phyloP scores from a whole-genome alignment of 139 green algal genomes.

The Bryopsis sp. region DNA sequence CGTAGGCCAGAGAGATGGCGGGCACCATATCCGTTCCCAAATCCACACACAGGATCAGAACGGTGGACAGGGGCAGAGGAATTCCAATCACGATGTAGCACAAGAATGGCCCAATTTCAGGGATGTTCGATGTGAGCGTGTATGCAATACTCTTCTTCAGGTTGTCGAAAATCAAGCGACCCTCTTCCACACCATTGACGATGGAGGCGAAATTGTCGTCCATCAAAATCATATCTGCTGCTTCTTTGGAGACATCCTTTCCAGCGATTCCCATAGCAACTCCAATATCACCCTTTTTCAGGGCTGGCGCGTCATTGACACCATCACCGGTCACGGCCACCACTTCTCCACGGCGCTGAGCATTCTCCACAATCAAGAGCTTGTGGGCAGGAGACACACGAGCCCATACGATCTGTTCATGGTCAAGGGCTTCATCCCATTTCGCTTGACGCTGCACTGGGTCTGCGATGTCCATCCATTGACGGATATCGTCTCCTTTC shows the following conservation, averaged over 20 bases:
- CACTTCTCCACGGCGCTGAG: slow-evolving; percentile 38
- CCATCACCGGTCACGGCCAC: slow-evolving; percentile 38
- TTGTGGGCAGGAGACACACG: slow-evolving; percentile 58
- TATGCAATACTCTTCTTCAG: slow-evolving; percentile 79
- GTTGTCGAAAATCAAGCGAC: slow-evolving; percentile 79
- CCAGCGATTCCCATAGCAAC: slow-evolving; percentile 61
- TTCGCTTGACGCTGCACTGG: slow-evolving; percentile 34
- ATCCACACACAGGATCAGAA: slow-evolving; percentile 75
- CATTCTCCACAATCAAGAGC: slow-evolving; percentile 64
- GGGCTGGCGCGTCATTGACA: slow-evolving; percentile 89
- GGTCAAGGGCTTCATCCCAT: slow-evolving; percentile 54
- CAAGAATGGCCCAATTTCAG: slow-evolving; percentile 65
- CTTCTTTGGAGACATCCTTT: slow-evolving; percentile 59
- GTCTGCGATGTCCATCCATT: slow-evolving; percentile 49
- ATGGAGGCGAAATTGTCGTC: slow-evolving; percentile 85
- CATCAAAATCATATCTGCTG: slow-evolving; percentile 64
- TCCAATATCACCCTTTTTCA: slow-evolving; percentile 93
- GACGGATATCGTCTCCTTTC: slow-evolving; percentile 62
- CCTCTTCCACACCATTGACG: slow-evolving; percentile 68
- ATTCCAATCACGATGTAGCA: slow-evolving; percentile 46
- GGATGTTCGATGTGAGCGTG: slow-evolving; percentile 67
- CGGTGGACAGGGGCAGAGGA: slow-evolving; percentile 51
- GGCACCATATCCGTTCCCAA: slow-evolving; percentile 24
- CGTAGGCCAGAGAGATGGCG: slow-evolving; percentile 63
- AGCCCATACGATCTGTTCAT: slow-evolving; percentile 63